Evolutionary conservation across 768 basidiomycete species (phyloP).

Genomic region (Brasilioporus rufonigricans): DNA sequence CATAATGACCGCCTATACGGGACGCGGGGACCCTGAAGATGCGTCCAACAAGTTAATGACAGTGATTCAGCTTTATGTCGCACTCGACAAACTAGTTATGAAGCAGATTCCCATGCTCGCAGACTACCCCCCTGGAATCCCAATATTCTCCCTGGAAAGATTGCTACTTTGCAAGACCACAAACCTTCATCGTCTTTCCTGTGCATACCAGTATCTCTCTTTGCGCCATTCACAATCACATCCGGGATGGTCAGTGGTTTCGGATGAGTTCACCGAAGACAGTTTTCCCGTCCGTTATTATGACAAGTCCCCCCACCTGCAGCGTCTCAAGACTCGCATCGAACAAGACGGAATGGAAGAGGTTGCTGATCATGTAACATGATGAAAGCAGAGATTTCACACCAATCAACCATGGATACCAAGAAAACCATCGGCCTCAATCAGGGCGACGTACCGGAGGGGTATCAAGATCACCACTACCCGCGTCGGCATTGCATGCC

Average conservation of each 20-base stretch:
- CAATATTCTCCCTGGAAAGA: not conserved
- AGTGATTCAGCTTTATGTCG: conserved; percentile 6
- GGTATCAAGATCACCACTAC: not conserved
- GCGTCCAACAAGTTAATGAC: conserved; percentile 40
- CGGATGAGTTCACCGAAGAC: no score
- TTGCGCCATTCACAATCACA: no score
- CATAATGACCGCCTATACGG: conserved; percentile 8
- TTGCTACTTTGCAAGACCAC: not conserved
- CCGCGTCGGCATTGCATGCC: no score
- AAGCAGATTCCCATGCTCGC: no score
- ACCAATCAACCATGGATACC: not conserved
- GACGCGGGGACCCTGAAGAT: conserved; percentile 30
- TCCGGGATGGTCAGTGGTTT: no score
- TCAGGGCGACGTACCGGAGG: no score
- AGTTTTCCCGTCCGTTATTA: no score
- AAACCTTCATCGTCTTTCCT: no score
- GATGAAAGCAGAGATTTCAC: not conserved
- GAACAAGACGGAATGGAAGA: not conserved
- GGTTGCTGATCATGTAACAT: not conserved
- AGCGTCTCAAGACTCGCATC: not conserved
- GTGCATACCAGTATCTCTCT: no score
- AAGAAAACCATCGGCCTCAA: no score
- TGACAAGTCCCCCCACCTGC: not conserved
- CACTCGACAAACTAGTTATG: no score
- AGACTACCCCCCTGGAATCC: not conserved